Base-by-base conservation (phyloP, 2,329 filamentous ascomycete genomes). In the Colletotrichum horii region DNA sequence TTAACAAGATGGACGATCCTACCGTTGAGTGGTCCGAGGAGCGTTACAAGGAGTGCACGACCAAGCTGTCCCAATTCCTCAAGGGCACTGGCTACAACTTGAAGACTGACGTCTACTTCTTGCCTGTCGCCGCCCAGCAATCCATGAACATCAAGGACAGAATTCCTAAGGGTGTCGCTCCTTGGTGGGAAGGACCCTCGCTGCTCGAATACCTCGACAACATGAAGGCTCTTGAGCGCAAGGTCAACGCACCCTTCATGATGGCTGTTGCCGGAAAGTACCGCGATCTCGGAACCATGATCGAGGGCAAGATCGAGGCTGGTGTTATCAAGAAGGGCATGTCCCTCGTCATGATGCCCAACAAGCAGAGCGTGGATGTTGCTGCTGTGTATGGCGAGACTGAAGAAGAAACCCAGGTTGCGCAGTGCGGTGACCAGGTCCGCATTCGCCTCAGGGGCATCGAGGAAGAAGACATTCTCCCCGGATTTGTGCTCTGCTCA, bases 1-100 rank as follows among this genome's bases (percentile, higher is more conserved):
- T 98, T 83, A 99, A 99, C 92, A 99, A 99, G 90, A 99, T 99
- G 97, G 97, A 99, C 83, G 97, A 99, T 83, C 89, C 94, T 14
- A 99, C 97, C 4, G 97, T 99, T 67, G 92, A 98, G 82, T 99
- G 97, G 97, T 97, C 94, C 70, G 92, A 98, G 80, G 94, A 95
- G 55, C 93, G 97, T 72, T 99, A 95, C 88, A 93, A 95, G 82
- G 97, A 99, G 87, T 99, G 97, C 85, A 96, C 93, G 5, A 93
- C 93, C 79, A 99, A 98, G 88, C 92, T 99, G 66, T 85, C 92
- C 19, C 91, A 93, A 79, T 98, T 98, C 89, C 87, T 99, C 77
- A 98, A 98, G 88, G 94, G 92, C 69, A 94, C 97, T 14, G 96
- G 96, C 30, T 98, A 98, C 89, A 98, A 98, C 87, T 89, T 96